Base-by-base conservation (phyloP, 176 grass and related monocot genomes). In the Carex pumila region DNA sequence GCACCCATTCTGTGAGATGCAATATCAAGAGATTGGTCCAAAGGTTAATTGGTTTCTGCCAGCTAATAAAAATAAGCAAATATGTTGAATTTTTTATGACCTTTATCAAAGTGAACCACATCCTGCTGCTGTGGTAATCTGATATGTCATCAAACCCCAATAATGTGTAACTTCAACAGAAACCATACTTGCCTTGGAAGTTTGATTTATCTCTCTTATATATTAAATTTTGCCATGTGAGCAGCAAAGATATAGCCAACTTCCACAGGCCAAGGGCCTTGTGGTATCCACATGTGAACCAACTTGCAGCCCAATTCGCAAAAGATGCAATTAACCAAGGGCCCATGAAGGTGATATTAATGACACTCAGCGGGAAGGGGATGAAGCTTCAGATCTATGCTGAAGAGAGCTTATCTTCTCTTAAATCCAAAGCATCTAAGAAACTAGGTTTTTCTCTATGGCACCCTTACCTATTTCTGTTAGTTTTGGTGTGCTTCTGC, bases 211-310 rank as follows among this genome's bases (percentile, higher is more conserved):
- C 57, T 53, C 68, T 75, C 60, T 56, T 50, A 80, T 36, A 69
- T 55, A 41, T 78, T 85, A 59, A 36, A 50, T 85, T 64, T 67
- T 79, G 41, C 79, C 62, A 64, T 66, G 22, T 85, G 14, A 84
- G 83, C 92, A 98, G 96, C 43, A 95, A 95, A 89, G 96, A 98
- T 83, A 93, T 95, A 36, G 83, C 91, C 66, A 92, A 95, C 78
- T 95, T 98, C 85, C 96, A 95, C 87, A 90, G 92, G 62, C 96
- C 96, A 85, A 98, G 82, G 92, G 89, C 89, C 79, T 90, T 93
- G 77, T 98, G 96, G 96, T 95, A 90, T 81, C 96, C 96, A 59
- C 91, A 89, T 88, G 84, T 90, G 83, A 98, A 98, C 87, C 89
- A 95, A 92, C 73, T 89, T 89, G 92, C 89, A 73, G 88, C 88